Conservation (phyloP, 2,329 filamentous ascomycete genomes). For the Fusarium gaditjirri region DNA sequence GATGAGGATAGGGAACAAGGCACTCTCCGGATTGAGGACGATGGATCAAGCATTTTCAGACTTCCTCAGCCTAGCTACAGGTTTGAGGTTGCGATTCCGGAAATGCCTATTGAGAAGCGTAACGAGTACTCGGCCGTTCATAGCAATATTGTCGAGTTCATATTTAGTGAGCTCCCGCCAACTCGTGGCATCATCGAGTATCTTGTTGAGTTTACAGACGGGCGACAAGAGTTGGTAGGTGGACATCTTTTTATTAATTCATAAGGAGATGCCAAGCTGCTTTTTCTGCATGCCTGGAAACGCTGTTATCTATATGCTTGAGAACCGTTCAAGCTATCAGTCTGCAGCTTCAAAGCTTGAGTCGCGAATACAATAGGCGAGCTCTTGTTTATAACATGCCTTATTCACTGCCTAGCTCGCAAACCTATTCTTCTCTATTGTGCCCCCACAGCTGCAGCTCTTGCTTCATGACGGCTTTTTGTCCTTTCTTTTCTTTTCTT, state of each 20-base stretch:
- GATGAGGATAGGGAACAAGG: not conserved
- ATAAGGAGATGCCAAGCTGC: not conserved
- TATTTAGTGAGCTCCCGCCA: slow-evolving; percentile 47
- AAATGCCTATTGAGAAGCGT: slow-evolving; percentile 41
- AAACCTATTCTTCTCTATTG: slow-evolving; percentile 23
- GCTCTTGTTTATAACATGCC: slow-evolving; percentile 8
- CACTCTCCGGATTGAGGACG: not conserved
- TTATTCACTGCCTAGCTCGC: slow-evolving; percentile 37
- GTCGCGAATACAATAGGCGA: not conserved
- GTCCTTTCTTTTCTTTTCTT: not conserved
- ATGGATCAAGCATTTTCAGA: not conserved
- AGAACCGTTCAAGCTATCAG: slow-evolving; percentile 1
- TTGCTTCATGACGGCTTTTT: slow-evolving; percentile 2
- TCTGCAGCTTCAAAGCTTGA: not conserved
- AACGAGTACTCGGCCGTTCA: slow-evolving; percentile 46
- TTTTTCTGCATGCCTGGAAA: not conserved
- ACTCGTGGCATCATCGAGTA: slow-evolving; percentile 46
- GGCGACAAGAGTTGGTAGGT: slow-evolving; percentile 58
- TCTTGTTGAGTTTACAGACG: slow-evolving; percentile 59
- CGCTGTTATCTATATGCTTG: not conserved
- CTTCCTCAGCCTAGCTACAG: not conserved
- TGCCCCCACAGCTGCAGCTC: slow-evolving; percentile 16
- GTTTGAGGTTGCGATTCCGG: slow-evolving; percentile 49
- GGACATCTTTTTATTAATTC: not conserved
- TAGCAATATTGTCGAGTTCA: slow-evolving; percentile 53